Base-by-base conservation (phyloP, 306 rosid species). In the Neltuma alba region DNA sequence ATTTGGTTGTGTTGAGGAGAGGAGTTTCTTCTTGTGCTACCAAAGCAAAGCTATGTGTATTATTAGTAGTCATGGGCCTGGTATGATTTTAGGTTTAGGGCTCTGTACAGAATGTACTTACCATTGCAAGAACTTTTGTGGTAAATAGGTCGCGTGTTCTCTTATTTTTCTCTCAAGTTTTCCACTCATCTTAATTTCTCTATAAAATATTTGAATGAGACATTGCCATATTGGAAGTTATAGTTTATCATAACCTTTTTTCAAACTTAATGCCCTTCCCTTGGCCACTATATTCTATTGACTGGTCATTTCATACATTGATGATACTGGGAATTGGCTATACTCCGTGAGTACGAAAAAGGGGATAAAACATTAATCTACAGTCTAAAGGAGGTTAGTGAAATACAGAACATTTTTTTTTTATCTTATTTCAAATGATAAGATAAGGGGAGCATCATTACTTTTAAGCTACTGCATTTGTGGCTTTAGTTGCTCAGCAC, bases 371-470 rank as follows among this genome's bases (percentile, higher is more conserved):
- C 30, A 28, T 70, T 40, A 10, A 10, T 14, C 13, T 9, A 40
- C 44, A 9, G 44, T 40, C 44, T 40, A 40, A 40, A 40, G 44
- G 13, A 14, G 44, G 44, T 40, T 40, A 40, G 13, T 40, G 12
- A 10, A 10, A 40, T 40, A 10, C 44, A 40, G 10, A n/a, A n/a
- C n/a, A n/a, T n/a, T 40, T 9, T 9, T 48, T 48, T 60, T 78
- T 50, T n/a, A 30, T 50, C 37, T 63, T 23, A 47, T 76, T 66
- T 52, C 50, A 21, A 76, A 37, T 10, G 37, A 44, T 13, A 14
- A 58, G 60, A 66, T 55, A 77, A 61, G n/a, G n/a, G 75, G 42
- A 77, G 63, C 72, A 78, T 48, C 74, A 40, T 64, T 58, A 44
- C 68, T 27, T 34, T 74, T 37, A 47, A 74, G 38, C 48, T 52